These are phyloP conservation scores for Triticum urartu DNA, from an alignment of 176 grass and related monocot species.

Conservation along the genomic window DNA sequence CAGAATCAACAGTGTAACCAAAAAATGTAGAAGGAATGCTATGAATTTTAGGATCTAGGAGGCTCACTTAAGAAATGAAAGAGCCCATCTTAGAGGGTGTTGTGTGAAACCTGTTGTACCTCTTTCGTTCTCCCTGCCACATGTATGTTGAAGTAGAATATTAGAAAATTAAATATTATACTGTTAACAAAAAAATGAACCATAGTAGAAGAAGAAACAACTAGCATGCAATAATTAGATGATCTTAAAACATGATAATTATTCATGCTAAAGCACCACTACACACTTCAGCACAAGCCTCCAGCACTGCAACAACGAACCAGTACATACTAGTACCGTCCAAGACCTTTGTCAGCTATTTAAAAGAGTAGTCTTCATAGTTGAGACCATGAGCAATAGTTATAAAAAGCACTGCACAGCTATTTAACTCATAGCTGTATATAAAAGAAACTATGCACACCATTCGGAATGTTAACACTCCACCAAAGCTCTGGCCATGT, in stretches of 20 bases:
- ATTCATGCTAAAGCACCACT: not conserved
- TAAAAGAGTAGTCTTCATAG: not conserved
- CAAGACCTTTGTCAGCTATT: not conserved
- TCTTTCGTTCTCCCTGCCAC: conserved; percentile 67
- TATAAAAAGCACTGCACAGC: no score
- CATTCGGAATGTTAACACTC: not conserved
- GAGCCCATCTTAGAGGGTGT: conserved; percentile 67
- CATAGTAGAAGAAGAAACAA: conserved; percentile 7
- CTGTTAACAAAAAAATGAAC: not conserved
- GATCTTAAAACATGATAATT: not conserved
- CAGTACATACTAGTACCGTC: not conserved
- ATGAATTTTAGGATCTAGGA: conserved; percentile 14
- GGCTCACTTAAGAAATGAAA: conserved; percentile 97
- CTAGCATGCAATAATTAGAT: not conserved
- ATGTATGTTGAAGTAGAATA: conserved; percentile 17
- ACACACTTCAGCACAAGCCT: not conserved
- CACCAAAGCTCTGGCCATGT: not conserved
- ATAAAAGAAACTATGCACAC: no score
- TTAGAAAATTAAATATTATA: not conserved
- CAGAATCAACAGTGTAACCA: not conserved
- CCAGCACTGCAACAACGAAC: not conserved
- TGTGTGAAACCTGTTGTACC: conserved; percentile 41
- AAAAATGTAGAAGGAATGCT: not conserved
- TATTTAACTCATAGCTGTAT: no score
- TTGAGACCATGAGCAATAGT: no score